phyloP scores from a whole-genome alignment of 2,329 filamentous ascomycete genomes.

The Aureobasidium vineae region DNA sequence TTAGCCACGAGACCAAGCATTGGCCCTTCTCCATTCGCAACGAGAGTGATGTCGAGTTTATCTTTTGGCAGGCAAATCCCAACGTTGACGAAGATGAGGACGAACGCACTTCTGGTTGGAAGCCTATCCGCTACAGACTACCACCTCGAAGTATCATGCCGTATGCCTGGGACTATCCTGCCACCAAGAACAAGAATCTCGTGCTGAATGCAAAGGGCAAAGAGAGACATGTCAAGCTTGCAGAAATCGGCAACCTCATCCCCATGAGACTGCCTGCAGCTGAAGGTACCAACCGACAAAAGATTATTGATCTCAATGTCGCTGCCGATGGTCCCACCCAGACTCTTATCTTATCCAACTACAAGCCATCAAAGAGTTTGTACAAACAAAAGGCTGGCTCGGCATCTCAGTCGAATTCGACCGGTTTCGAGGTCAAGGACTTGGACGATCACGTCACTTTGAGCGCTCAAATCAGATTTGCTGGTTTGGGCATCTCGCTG shows the following conservation, averaged over 20 bases:
- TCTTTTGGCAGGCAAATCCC: conserved; percentile 93
- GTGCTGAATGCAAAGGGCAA: conserved; percentile 75
- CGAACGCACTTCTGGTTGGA: conserved; percentile 79
- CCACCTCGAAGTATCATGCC: conserved; percentile 98
- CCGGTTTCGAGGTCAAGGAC: conserved; percentile 91
- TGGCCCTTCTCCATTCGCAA: conserved; percentile 99
- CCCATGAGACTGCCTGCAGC: conserved; percentile 82
- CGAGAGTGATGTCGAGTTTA: conserved; percentile 94
- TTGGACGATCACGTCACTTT: conserved; percentile 85
- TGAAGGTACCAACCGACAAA: conserved; percentile 63
- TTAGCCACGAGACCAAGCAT: conserved; percentile 86
- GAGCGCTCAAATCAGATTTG: conserved; percentile 81
- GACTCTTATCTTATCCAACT: conserved; percentile 90
- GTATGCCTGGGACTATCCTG: conserved; percentile 98
- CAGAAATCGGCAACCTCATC: conserved; percentile 93
- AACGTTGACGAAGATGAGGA: conserved; percentile 90
- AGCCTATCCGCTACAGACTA: conserved; percentile 85
- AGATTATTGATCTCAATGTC: conserved; percentile 96
- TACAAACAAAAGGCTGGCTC: conserved; percentile 66
- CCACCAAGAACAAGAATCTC: conserved; percentile 93
- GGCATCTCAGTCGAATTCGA: conserved; percentile 58
- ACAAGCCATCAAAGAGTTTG: conserved; percentile 86
- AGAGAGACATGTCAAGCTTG: conserved; percentile 88
- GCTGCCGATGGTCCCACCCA: conserved; percentile 94
- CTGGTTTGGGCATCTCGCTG: conserved; percentile 87